Evolutionary conservation across 306 rosid genomes (phyloP).

Genomic region (Adenanthera pavonina): DNA sequence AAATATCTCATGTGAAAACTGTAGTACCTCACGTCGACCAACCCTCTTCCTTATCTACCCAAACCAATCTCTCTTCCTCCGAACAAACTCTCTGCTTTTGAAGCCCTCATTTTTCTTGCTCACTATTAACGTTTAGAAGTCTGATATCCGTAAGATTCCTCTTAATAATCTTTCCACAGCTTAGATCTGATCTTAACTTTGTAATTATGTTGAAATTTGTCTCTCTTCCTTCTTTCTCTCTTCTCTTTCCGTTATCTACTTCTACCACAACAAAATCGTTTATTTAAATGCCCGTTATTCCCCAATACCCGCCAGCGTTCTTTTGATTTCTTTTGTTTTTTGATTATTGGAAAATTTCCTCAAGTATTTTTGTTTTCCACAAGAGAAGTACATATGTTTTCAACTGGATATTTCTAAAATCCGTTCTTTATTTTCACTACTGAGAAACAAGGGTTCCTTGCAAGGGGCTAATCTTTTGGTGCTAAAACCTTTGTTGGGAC

Average conservation of each 20-base stretch:
- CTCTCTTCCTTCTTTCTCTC: too few species aligned
- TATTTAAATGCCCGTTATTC: not conserved
- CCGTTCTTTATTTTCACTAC: not conserved
- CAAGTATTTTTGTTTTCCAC: not conserved
- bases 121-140: conserved; percentile 17
- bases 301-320: not conserved
- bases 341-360: not conserved
- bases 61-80: conserved; percentile 5
- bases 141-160: conserved; percentile 24
- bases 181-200: not conserved
- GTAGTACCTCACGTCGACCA: not conserved
- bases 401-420: not conserved
- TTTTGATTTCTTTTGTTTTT: not conserved
- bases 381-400: not conserved
- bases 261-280: not conserved
- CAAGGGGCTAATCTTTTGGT: not conserved
- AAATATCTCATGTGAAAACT: not conserved
- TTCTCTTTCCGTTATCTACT: too few species aligned
- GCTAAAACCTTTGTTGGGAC: not conserved
- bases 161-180: not conserved
- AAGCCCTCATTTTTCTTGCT: conserved; percentile 36
- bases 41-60: conserved; percentile 25
- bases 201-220: not conserved
- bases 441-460: not conserved
- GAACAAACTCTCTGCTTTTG: conserved; percentile 37